Evolutionary conservation across 257 asterid species (phyloP).

Genomic region (Jacaranda mimosifolia): DNA sequence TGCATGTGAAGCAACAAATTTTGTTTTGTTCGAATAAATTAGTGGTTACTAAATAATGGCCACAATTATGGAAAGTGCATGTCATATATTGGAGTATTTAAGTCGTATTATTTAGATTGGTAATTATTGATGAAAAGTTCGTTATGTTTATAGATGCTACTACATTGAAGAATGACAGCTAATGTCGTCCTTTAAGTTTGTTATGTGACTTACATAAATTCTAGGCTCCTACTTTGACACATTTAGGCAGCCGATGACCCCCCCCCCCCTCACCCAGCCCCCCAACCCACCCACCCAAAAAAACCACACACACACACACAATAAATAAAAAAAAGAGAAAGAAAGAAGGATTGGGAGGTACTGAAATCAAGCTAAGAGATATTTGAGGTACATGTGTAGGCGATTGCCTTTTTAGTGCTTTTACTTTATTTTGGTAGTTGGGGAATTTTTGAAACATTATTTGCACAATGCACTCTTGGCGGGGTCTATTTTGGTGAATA

Average conservation of each 20-base stretch:
- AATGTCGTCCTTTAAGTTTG: slow-evolving; percentile 19
- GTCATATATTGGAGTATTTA: slow-evolving; percentile 21
- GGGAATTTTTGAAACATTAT: background rate
- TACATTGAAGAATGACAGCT: slow-evolving; percentile 18
- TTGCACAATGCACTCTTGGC: background rate
- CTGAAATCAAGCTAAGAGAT: background rate
- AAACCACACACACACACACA: no score
- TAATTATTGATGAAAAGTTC: background rate
- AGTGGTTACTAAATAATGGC: slow-evolving; percentile 16
- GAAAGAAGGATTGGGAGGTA: background rate
- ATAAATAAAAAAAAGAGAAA: background rate
- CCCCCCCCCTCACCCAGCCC: background rate
- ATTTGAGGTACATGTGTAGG: no score
- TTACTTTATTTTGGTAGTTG: background rate
- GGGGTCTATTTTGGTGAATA: background rate
- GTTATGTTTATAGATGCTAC: slow-evolving; percentile 21
- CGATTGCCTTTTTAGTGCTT: background rate
- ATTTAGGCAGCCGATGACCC: slow-evolving; percentile 24
- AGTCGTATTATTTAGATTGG: slow-evolving; percentile 14
- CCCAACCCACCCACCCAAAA: no score
- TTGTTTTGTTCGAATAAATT: background rate
- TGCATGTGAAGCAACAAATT: background rate
- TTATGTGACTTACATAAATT: background rate
- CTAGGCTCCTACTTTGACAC: slow-evolving; percentile 24
- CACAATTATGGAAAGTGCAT: slow-evolving; percentile 17